Base-by-base conservation (phyloP, 257 asterid species). In the Perilla frutescens region DNA sequence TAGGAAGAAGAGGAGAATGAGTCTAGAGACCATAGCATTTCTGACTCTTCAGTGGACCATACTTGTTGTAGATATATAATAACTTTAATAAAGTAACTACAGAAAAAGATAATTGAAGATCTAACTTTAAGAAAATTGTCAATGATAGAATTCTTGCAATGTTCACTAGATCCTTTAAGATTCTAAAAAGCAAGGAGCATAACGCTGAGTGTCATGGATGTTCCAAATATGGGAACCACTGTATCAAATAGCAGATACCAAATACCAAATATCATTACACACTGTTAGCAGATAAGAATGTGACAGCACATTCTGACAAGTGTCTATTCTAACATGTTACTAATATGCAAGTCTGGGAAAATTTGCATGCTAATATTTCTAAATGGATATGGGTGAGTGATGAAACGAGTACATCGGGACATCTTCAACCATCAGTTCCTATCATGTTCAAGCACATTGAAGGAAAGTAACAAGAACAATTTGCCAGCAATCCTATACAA, bases 241-340 rank as follows among this genome's bases (percentile, higher is more conserved):
- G 29, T 29, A 14, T 37, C 62, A 20, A 37, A 29, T 13, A 47
- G 58, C 10, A 39, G 0, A 8, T 8, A 44, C 3, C 2, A 34
- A 34, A 34, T 34, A 4, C 3, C 37, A 64, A 62, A n/a, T 26
- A 36, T 5, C 62, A 34, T 20, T 34, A 3, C 45, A 71, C 32
- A 14, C 37, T 53, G 32, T 58, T 32, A 70, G 66, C 64, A 69
- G 61, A 74, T 74, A 34, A 41, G 32, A 26, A 51, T 62, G 11
- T 69, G 66, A 45, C 29, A 2, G 13, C 10, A 36, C 62, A 47
- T 5, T 31, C 59, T 51, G 31, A 59, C 29, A 65, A 14, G 55
- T 48, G 9, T 39, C 20, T 47, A 14, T n/a, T 15, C 57, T 45
- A 31, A 49, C n/a, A 59, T 68, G 64, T n/a, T 68, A 44, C 66